phyloP scores from a whole-genome alignment of 176 grass and related monocot species.

The Oryza longistaminata region DNA sequence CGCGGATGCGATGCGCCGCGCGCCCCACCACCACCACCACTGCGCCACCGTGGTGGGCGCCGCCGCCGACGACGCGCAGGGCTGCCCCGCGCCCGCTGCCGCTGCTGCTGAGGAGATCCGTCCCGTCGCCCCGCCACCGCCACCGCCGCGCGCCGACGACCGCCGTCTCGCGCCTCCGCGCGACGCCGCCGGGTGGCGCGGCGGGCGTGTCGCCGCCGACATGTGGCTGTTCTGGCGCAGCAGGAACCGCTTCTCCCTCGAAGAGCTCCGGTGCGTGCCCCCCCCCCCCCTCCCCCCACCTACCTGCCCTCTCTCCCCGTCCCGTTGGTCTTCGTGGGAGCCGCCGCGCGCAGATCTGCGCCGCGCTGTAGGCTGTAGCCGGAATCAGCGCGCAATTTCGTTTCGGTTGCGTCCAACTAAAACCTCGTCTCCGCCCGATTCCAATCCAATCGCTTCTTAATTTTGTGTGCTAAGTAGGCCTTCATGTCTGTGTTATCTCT shows the following conservation, averaged over 20 bases:
- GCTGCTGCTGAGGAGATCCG: slow-evolving; percentile 15
- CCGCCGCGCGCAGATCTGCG: slow-evolving; percentile 34
- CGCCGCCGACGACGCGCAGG: neutral
- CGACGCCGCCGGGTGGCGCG: neutral
- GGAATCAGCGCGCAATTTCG: neutral
- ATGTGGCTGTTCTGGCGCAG: slow-evolving; percentile 98
- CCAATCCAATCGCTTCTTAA: neutral
- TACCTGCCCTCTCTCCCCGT: neutral
- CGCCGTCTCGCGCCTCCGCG: neutral
- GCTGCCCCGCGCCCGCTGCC: neutral
- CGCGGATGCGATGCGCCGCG: slow-evolving; percentile 53
- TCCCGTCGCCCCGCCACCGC: neutral
- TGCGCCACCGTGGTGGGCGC: slow-evolving; percentile 20
- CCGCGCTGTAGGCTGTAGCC: neutral
- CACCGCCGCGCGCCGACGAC: neutral
- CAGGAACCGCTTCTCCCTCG: slow-evolving; percentile 91
- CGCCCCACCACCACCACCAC: neutral
- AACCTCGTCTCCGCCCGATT: neutral
- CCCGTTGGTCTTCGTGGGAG: slow-evolving; percentile 30
- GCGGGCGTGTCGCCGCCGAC: slow-evolving; percentile 43
- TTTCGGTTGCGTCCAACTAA: neutral
- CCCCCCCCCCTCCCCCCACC: neutral
- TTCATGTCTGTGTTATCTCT: neutral
- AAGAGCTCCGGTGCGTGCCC: slow-evolving; percentile 80
- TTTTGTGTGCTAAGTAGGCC: neutral